These are phyloP conservation scores for Ceratocystis papillata DNA, from an alignment of 2,329 filamentous ascomycete species.

Conservation along the genomic window DNA sequence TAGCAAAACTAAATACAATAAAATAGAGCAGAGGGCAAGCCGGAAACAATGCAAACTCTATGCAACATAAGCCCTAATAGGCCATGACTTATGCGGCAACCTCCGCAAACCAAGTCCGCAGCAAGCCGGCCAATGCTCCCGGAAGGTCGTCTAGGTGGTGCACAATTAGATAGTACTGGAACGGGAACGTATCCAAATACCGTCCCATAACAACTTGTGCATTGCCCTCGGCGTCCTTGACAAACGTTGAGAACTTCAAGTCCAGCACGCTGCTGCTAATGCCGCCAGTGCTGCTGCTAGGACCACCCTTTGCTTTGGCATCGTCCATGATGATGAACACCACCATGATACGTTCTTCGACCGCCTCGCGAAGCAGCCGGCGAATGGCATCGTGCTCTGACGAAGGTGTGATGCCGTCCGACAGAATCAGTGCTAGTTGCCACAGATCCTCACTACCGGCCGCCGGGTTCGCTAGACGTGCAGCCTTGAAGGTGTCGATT, in stretches of 20 bases:
- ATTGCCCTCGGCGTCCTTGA: slow-evolving; percentile 50
- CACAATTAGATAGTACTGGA: slow-evolving; percentile 93
- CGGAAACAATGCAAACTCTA: background rate
- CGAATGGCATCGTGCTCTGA: slow-evolving; percentile 71
- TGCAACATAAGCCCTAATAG: background rate
- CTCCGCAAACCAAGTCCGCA: slow-evolving; percentile 92
- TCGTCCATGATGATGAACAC: slow-evolving; percentile 95
- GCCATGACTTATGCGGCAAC: slow-evolving; percentile 37
- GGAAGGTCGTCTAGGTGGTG: slow-evolving; percentile 86
- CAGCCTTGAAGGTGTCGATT: slow-evolving; percentile 70
- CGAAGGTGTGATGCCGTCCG: slow-evolving; percentile 80
- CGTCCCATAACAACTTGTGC: slow-evolving; percentile 69
- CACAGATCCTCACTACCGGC: slow-evolving; percentile 60
- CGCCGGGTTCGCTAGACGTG: slow-evolving; percentile 44
- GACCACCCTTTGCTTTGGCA: slow-evolving; percentile 27
- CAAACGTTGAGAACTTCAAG: slow-evolving; percentile 76
- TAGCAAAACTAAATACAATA: background rate
- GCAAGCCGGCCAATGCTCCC: slow-evolving; percentile 68
- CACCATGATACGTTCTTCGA: slow-evolving; percentile 92
- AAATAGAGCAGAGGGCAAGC: too few relatives aligned
- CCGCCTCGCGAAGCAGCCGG: slow-evolving; percentile 70
- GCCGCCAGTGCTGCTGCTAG: slow-evolving; percentile 29
- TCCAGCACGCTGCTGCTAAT: slow-evolving; percentile 64
- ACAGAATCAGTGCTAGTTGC: slow-evolving; percentile 89
- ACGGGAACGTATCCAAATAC: slow-evolving; percentile 93